Conservation (phyloP, 106 monocot species). For the Posidonia australis region DNA sequence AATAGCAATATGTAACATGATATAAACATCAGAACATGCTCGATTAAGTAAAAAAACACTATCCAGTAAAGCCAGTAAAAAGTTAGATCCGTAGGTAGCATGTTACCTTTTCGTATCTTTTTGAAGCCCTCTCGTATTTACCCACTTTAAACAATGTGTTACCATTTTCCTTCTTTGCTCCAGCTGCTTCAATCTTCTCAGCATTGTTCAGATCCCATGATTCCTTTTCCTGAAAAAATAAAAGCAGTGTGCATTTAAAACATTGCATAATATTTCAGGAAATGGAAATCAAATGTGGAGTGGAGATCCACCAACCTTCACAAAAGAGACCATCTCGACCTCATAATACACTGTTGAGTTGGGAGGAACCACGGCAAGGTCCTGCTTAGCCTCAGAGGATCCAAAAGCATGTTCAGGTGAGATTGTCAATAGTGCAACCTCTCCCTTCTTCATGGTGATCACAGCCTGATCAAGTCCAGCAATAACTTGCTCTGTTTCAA, state of each 20-base stretch:
- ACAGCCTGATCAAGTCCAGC: slow-evolving; percentile 67
- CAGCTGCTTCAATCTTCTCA: slow-evolving; percentile 80
- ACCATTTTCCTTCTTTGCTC: slow-evolving; percentile 73
- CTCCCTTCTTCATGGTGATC: slow-evolving; percentile 91
- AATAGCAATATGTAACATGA: not conserved
- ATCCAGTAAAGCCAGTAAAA: not conserved
- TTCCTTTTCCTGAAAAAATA: slow-evolving; percentile 57
- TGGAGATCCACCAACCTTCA: slow-evolving; percentile 34
- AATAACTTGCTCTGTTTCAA: slow-evolving; percentile 65
- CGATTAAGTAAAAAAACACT: not conserved
- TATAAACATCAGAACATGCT: too few species aligned
- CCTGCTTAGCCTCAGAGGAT: slow-evolving; percentile 57
- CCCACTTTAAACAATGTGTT: slow-evolving; percentile 53
- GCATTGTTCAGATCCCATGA: slow-evolving; percentile 72
- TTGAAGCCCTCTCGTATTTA: slow-evolving; percentile 52
- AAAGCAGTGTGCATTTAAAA: not conserved
- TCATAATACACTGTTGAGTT: slow-evolving; percentile 69
- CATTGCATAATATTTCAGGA: not conserved
- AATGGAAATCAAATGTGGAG: too few species aligned
- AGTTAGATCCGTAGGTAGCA: too few species aligned
- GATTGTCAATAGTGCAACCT: slow-evolving; percentile 74
- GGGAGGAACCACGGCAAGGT: slow-evolving; percentile 65
- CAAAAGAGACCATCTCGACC: slow-evolving; percentile 77
- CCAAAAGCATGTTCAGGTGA: slow-evolving; percentile 64
- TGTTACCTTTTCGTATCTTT: slow-evolving; percentile 66